Evolutionary conservation across 768 basidiomycete species (phyloP).

Genomic region (Lanmaoa pseudosensibilis): DNA sequence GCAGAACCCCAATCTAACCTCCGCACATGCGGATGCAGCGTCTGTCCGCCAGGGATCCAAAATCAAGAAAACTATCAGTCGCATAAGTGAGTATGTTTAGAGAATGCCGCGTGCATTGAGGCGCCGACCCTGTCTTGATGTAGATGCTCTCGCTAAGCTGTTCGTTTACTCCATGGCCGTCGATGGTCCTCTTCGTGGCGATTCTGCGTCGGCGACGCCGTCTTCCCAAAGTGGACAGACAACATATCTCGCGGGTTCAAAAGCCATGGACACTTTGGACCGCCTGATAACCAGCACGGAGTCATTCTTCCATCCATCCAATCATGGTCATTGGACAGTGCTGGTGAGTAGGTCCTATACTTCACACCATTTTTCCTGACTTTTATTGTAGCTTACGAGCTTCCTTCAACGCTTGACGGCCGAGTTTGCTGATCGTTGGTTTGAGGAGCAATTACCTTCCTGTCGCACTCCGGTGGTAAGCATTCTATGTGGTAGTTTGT

Average conservation of each 20-base stretch:
- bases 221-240: constrained; percentile 50
- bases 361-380: constrained; percentile 9
- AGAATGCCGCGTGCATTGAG: background rate
- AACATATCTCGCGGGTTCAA: constrained; percentile 78
- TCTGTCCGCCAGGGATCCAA: constrained; percentile 55
- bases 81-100: constrained; percentile 45
- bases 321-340: constrained; percentile 80
- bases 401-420: constrained; percentile 75
- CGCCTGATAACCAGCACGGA: constrained; percentile 90
- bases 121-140: background rate
- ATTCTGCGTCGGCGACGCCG: constrained; percentile 59
- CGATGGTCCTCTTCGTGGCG: constrained; percentile 63
- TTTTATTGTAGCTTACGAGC: constrained; percentile 57
- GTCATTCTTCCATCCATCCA: constrained; percentile 94
- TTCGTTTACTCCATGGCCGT: constrained; percentile 88
- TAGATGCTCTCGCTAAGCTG: constrained; percentile 78
- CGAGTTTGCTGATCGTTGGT: constrained; percentile 79
- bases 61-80: constrained; percentile 70
- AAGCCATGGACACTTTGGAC: constrained; percentile 84
- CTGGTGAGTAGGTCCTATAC: constrained; percentile 15
- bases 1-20: constrained; percentile 64
- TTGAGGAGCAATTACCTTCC: constrained; percentile 70
- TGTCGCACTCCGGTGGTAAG: constrained; percentile 79
- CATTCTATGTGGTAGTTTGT: background rate
- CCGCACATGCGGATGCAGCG: constrained; percentile 65